phyloP scores from a whole-genome alignment of 2,329 filamentous ascomycete species.

The Delphinella strobiligena region DNA sequence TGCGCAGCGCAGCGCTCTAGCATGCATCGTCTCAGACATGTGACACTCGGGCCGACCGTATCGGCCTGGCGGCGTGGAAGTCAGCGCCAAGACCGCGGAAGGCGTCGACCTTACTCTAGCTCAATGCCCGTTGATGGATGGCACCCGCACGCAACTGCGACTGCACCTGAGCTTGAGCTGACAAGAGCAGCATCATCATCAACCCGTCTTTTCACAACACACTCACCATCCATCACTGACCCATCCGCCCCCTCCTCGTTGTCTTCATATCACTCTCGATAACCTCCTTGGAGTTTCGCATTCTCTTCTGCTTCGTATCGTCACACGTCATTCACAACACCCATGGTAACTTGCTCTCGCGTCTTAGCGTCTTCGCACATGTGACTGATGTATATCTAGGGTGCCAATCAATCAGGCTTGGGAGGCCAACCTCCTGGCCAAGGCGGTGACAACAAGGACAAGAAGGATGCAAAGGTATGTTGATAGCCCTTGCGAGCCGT shows the following conservation, averaged over 20 bases:
- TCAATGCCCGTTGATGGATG: too few relatives aligned
- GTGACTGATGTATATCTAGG: slow-evolving; percentile 36
- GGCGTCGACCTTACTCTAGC: too few relatives aligned
- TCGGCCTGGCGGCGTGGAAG: too few relatives aligned
- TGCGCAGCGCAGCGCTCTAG: too few relatives aligned
- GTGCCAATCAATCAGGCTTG: slow-evolving; percentile 79
- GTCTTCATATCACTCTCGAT: not conserved
- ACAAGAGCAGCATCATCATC: not conserved
- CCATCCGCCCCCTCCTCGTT: not conserved
- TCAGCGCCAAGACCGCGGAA: too few relatives aligned
- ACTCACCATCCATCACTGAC: not conserved
- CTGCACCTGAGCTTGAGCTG: not conserved
- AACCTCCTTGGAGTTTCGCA: not conserved
- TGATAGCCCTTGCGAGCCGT: not conserved
- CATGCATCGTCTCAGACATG: too few relatives aligned
- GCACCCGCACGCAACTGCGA: too few relatives aligned
- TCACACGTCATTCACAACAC: slow-evolving; percentile 1
- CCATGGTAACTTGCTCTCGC: slow-evolving; percentile 7
- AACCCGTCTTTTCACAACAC: not conserved
- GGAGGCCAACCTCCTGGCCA: slow-evolving; percentile 52
- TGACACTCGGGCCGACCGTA: slow-evolving; percentile 1
- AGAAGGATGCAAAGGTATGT: slow-evolving; percentile 57
- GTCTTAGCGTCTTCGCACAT: not conserved
- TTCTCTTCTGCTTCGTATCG: not conserved
- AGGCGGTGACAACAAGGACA: slow-evolving; percentile 66